Evolutionary conservation across 1,139 yeast species (phyloP).

Genomic region (Pichia sp.): DNA sequence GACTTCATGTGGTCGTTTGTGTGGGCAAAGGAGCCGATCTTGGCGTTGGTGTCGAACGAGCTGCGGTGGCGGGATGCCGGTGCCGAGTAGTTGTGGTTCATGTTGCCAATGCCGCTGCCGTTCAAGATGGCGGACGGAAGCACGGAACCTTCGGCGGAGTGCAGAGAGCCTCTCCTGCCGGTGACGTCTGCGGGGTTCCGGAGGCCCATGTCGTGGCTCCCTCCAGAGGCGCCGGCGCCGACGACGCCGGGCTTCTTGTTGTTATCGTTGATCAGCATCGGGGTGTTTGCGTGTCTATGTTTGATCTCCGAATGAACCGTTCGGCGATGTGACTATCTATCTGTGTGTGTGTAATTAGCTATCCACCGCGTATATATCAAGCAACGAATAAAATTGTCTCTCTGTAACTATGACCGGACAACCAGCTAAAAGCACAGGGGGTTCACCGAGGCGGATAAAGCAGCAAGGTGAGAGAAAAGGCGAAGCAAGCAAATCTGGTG

Average conservation of each 20-base stretch:
- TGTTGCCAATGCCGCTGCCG: neutral
- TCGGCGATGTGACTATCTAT: no score
- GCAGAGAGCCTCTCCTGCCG: no score
- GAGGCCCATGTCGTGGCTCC: no score
- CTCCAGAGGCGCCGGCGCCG: neutral
- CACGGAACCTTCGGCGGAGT: neutral
- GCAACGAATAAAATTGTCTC: no score
- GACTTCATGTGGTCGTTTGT: conserved; percentile 6
- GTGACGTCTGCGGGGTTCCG: no score
- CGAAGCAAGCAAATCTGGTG: neutral
- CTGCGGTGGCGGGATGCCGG: conserved; percentile 1
- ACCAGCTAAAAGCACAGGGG: neutral
- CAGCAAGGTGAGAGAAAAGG: neutral
- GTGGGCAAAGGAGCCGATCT: conserved; percentile 7
- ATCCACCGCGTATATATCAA: no score
- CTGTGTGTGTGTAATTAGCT: no score
- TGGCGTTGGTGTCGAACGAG: conserved; percentile 8
- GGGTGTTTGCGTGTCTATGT: neutral
- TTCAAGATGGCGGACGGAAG: neutral
- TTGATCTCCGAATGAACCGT: neutral
- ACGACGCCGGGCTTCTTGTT: neutral
- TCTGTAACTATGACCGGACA: no score
- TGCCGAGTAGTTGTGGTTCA: neutral
- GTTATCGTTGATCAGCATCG: neutral
- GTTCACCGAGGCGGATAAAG: neutral